Conservation (phyloP, 1,284 basidiomycete genomes). For the Afroboletus lepidellus region DNA sequence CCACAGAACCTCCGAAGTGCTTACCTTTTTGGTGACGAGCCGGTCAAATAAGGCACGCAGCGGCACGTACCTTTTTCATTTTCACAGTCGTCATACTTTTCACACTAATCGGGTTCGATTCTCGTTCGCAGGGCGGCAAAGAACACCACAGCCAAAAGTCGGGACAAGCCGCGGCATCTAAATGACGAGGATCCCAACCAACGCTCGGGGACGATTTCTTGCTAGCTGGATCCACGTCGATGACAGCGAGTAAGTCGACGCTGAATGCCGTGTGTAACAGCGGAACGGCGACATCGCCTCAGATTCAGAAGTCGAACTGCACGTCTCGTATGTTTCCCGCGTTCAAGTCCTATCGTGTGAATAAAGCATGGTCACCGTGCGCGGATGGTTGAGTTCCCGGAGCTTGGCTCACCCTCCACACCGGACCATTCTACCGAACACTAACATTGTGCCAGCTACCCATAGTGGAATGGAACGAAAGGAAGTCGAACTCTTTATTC, state of each 20-base stretch:
- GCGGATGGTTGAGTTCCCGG: background rate
- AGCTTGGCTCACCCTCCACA: background rate
- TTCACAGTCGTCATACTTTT: background rate
- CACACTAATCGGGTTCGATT: background rate
- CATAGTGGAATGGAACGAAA: background rate
- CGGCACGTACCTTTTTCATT: background rate
- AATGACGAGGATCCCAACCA: background rate
- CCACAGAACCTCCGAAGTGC: background rate
- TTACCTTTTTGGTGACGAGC: background rate
- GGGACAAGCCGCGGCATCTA: background rate
- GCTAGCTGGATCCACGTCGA: background rate
- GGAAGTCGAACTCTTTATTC: background rate
- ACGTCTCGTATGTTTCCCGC: background rate
- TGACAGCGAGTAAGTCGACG: background rate
- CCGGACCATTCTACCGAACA: background rate
- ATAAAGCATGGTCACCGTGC: background rate
- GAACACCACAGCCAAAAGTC: background rate
- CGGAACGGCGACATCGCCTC: background rate
- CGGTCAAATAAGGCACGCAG: background rate
- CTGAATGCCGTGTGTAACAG: too few species aligned
- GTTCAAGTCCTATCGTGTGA: background rate
- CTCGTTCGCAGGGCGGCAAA: background rate
- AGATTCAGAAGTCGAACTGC: background rate
- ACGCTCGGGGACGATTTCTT: background rate
- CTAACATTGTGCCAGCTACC: background rate